phyloP scores from a whole-genome alignment of 179 eudicot species.

The Carnegiea gigantea region DNA sequence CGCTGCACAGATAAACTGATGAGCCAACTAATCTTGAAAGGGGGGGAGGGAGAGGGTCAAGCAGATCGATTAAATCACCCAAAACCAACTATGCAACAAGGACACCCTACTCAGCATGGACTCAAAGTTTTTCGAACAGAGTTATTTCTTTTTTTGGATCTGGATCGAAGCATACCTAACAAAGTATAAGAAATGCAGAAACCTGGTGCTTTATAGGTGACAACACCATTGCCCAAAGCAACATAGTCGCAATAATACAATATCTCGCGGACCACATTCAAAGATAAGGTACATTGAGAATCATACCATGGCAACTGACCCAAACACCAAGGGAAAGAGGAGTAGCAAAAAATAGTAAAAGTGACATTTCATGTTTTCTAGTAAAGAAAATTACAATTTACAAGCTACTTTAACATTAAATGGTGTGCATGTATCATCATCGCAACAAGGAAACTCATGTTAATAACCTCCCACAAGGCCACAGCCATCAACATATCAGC shows the following conservation, averaged over 20 bases:
- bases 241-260: not conserved
- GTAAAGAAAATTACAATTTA: not conserved
- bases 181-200: too few species aligned
- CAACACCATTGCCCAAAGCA: not conserved
- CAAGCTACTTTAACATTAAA: not conserved
- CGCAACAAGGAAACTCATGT: not conserved
- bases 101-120: too few species aligned
- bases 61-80: too few species aligned
- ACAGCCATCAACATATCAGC: not conserved
- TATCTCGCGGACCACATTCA: too few species aligned
- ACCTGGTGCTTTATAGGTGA: too few species aligned
- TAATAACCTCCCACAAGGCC: not conserved
- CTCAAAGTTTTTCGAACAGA: too few species aligned
- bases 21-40: too few species aligned
- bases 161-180: too few species aligned
- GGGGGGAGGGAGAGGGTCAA: too few species aligned
- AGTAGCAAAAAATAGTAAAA: not conserved
- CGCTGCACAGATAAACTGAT: too few species aligned
- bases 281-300: not conserved
- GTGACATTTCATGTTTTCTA: not conserved
- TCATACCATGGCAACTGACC: not conserved
- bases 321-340: conserved; percentile 6
- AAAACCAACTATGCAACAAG: too few species aligned
- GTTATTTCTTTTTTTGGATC: too few species aligned
- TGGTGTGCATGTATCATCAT: not conserved